Conservation (phyloP, 768 basidiomycete genomes). For the Gymnopilus dilepis region DNA sequence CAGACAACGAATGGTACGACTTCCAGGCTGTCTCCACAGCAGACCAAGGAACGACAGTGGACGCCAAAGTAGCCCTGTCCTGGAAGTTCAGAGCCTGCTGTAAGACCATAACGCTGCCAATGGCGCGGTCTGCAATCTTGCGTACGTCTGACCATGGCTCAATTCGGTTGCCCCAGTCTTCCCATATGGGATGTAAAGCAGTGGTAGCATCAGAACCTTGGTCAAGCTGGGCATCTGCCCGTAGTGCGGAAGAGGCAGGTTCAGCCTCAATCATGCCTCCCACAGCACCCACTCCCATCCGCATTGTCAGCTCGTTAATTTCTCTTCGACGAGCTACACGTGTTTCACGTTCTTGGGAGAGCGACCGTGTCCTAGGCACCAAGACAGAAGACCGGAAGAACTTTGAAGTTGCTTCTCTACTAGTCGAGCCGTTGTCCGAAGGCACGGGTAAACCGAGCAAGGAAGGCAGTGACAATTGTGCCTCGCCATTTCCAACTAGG, state of each 20-base stretch:
- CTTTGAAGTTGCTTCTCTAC: conserved; percentile 32
- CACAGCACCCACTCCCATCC: conserved; percentile 80
- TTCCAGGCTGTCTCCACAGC: conserved; percentile 72
- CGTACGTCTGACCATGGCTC: conserved; percentile 74
- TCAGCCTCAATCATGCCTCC: conserved; percentile 65
- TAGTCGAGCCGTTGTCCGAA: conserved; percentile 28
- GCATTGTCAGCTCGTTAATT: conserved; percentile 81
- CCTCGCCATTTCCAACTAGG: conserved; percentile 48
- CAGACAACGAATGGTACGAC: conserved; percentile 52
- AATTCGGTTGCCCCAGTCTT: conserved; percentile 72
- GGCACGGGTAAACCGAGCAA: conserved; percentile 30
- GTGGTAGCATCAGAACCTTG: conserved; percentile 12
- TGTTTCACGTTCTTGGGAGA: conserved; percentile 54
- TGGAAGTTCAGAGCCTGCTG: conserved; percentile 22
- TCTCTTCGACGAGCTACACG: conserved; percentile 70
- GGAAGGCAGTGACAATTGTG: conserved; percentile 40
- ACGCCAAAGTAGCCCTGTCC: conserved; percentile 52
- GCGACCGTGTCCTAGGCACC: conserved; percentile 66
- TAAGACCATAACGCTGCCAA: conserved; percentile 65
- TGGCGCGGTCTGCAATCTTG: conserved; percentile 76
- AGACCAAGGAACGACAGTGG: conserved; percentile 70
- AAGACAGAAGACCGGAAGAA: conserved; percentile 75
- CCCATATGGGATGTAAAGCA: conserved; percentile 45
- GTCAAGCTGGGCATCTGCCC: background rate
- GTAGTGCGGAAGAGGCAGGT: conserved; percentile 34